phyloP scores from a whole-genome alignment of 371 early-diverging fungal species.

The Smittium culicis region DNA sequence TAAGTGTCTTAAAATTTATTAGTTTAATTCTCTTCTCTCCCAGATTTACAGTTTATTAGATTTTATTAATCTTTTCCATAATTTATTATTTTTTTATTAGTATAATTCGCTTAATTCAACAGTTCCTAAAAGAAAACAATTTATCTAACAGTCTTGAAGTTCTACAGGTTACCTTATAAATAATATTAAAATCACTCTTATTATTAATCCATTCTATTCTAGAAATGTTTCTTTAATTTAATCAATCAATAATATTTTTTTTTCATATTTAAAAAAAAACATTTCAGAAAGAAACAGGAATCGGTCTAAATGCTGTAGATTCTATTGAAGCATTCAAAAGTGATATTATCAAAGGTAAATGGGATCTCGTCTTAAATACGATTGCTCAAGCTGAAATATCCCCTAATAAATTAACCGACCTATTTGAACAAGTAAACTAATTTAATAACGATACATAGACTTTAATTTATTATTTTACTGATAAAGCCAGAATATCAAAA shows the following conservation, averaged over 20 bases:
- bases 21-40: neutral
- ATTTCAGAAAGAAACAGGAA: slow-evolving; percentile 66
- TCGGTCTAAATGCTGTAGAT: slow-evolving; percentile 70
- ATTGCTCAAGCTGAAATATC: slow-evolving; percentile 50
- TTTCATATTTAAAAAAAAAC: too few species aligned
- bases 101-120: slow-evolving; percentile 74
- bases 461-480: neutral
- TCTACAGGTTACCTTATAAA: slow-evolving; percentile 49
- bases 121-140: slow-evolving; percentile 82
- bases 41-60: neutral
- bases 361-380: slow-evolving; percentile 74
- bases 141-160: slow-evolving; percentile 49
- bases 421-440: slow-evolving; percentile 73
- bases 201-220: too few species aligned
- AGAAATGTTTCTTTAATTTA: too few species aligned
- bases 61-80: neutral
- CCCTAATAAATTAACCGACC: slow-evolving; percentile 50
- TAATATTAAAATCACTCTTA: too few species aligned
- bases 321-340: slow-evolving; percentile 47
- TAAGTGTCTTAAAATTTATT: neutral
- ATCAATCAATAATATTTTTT: neutral
- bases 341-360: slow-evolving; percentile 61
- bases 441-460: neutral
- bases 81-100: slow-evolving; percentile 23
- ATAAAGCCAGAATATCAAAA: neutral